Conservation (phyloP, 2,329 filamentous ascomycete species). For the Ceratocystis cubensis region DNA sequence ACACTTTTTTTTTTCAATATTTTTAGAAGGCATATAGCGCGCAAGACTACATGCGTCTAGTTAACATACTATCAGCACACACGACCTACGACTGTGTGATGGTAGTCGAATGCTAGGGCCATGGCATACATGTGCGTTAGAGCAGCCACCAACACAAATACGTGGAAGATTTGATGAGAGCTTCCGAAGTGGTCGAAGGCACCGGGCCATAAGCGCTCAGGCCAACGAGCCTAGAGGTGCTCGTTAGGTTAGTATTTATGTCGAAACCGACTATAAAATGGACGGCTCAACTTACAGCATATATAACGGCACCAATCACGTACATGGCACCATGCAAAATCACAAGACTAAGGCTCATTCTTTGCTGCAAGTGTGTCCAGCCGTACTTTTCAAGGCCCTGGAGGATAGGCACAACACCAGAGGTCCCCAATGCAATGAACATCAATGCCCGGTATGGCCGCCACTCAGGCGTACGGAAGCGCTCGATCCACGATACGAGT, state of each 20-base stretch:
- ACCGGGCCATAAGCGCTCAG: constrained; percentile 67
- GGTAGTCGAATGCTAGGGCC: constrained; percentile 72
- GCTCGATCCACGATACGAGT: constrained; percentile 63
- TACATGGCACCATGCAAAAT: constrained; percentile 71
- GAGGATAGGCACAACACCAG: constrained; percentile 68
- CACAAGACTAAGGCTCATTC: constrained; percentile 72
- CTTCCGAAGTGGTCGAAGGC: constrained; percentile 82
- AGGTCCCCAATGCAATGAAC: constrained; percentile 79
- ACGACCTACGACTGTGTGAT: constrained; percentile 50
- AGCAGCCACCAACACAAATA: constrained; percentile 74
- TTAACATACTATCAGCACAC: constrained; percentile 31
- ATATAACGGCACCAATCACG: constrained; percentile 71
- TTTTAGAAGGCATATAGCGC: no score
- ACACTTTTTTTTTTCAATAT: not conserved
- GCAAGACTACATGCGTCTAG: no score
- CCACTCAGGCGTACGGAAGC: constrained; percentile 72
- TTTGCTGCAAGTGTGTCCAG: constrained; percentile 48
- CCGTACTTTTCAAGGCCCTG: constrained; percentile 64
- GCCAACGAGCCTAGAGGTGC: constrained; percentile 52
- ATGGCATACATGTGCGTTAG: constrained; percentile 70
- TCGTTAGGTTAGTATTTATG: not conserved
- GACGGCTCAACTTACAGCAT: constrained; percentile 51
- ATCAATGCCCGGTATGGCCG: constrained; percentile 75
- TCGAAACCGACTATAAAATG: constrained; percentile 4
- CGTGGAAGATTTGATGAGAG: constrained; percentile 93